Percentiles rank a stretch among this genome's conserved stretches.
Evolutionary conservation across 176 grass and related monocot species (phyloP).

Genomic region (Chloris gayana): DNA sequence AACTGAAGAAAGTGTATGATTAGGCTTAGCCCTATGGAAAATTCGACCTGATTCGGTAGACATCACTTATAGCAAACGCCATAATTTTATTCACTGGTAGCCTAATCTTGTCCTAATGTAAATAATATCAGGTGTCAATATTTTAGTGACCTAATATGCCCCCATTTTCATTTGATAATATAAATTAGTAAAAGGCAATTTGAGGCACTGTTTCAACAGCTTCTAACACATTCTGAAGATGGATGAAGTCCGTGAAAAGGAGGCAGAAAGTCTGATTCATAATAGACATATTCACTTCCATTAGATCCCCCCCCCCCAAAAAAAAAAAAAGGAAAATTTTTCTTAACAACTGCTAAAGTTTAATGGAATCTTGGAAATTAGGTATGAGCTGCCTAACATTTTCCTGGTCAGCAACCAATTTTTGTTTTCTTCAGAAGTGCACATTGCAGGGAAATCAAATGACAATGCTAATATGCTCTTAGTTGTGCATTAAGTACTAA

Average conservation of each 20-base stretch:
- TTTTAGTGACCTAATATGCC: background rate
- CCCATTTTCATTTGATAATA: background rate
- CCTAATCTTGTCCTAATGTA: background rate
- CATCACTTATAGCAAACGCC: background rate
- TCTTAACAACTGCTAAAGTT: background rate
- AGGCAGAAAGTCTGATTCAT: background rate
- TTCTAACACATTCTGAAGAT: background rate
- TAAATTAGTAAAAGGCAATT: background rate
- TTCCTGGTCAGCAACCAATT: background rate
- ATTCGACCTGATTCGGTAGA: background rate
- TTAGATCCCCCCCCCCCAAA: background rate
- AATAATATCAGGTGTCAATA: background rate
- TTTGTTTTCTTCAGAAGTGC: conserved; percentile 7
- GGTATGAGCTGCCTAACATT: background rate
- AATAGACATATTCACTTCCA: conserved; percentile 10
- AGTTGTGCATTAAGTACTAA: background rate
- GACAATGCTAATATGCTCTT: background rate
- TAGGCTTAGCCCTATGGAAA: background rate
- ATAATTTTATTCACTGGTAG: background rate
- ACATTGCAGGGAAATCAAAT: background rate
- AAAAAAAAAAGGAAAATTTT: too few relatives aligned
- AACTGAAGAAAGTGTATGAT: background rate
- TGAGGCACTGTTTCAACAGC: background rate
- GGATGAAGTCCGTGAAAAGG: background rate
- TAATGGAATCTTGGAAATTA: background rate